Base-by-base conservation (phyloP, 169 alveolate species). In the Toxoplasma gondii region DNA sequence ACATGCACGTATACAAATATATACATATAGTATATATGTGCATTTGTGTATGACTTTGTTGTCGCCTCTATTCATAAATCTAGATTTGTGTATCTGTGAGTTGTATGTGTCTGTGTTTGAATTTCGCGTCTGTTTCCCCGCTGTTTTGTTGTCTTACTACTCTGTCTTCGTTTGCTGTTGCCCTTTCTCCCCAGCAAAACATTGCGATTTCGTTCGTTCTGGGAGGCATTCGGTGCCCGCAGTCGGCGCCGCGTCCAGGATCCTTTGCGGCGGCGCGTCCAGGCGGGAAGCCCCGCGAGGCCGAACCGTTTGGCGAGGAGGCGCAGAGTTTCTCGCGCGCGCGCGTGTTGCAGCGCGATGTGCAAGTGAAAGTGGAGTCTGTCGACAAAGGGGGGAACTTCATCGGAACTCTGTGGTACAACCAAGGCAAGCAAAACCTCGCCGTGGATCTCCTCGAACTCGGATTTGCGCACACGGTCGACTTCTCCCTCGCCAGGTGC, bases 341-440 rank as follows among this genome's bases (percentile, higher is more conserved):
- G 29, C 70, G 54, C 39, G 94, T 91, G 91, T 45, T 91, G 82
- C 94, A 91, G 94, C 88, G 87, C 16, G 94, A 91, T 39, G 90
- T 91, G 90, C 54, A 34, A 27, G 36, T 91, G 44, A 39, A 78
- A 31, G 90, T 91, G 81, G 94, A 91, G 36, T 41, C 64, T n/a
- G 39, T 54, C 41, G 94, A 91, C 58, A 27, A 41, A 82, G 94
- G 91, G 27, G 94, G 94, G n/a, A 91, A 91, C 90, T 91, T 91
- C 90, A 70, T 91, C 43, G 94, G 94, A 17, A 39, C 82, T 17
- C 38, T 91, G 43, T 78, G 84, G 90, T 54, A 88, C 49, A 44
- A 2, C 12, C 93, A 88, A 86, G n/a, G 31, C 54, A 45, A 24
- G 54, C 53, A 44, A 2, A 80, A 91, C 58, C 54, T 91, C 36